Percentiles rank a stretch among this genome's conserved stretches.
These are phyloP conservation scores for Cucumis cinereus DNA, from an alignment of 306 rosid genomes.

Conservation along the genomic window DNA sequence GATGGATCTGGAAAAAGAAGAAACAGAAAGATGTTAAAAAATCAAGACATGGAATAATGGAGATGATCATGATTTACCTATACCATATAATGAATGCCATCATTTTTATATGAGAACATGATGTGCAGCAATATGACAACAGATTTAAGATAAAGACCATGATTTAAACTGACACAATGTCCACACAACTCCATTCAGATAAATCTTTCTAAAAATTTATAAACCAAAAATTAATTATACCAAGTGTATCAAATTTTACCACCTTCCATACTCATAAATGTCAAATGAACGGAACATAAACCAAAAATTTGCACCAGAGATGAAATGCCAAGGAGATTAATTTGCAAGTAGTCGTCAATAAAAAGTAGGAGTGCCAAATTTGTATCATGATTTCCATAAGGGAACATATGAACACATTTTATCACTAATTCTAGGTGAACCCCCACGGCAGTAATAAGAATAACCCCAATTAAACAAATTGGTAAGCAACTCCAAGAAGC, in stretches of 20 bases:
- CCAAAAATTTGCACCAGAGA: not conserved
- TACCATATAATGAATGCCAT: not conserved
- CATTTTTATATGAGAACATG: not conserved
- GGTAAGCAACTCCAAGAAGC: no score
- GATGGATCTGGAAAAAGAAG: slow-evolving; percentile 43
- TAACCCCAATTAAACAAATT: no score
- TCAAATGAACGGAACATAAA: not conserved
- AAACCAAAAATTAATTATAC: not conserved
- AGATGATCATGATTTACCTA: not conserved
- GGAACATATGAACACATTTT: not conserved
- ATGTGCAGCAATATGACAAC: not conserved
- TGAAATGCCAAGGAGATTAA: not conserved
- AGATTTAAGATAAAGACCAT: not conserved
- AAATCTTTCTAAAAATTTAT: not conserved
- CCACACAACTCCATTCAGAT: not conserved
- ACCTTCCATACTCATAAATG: not conserved
- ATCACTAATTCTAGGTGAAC: not conserved
- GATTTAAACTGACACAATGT: not conserved
- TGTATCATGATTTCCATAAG: not conserved
- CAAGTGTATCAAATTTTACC: not conserved
- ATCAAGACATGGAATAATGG: not conserved
- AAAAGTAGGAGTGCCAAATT: not conserved
- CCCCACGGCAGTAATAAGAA: no score
- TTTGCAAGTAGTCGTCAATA: not conserved
- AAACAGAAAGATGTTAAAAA: not conserved